Percentiles rank a stretch among this genome's conserved stretches.
Evolutionary conservation across 2,329 filamentous ascomycete genomes (phyloP).

Genomic region (Aspergillus niger): DNA sequence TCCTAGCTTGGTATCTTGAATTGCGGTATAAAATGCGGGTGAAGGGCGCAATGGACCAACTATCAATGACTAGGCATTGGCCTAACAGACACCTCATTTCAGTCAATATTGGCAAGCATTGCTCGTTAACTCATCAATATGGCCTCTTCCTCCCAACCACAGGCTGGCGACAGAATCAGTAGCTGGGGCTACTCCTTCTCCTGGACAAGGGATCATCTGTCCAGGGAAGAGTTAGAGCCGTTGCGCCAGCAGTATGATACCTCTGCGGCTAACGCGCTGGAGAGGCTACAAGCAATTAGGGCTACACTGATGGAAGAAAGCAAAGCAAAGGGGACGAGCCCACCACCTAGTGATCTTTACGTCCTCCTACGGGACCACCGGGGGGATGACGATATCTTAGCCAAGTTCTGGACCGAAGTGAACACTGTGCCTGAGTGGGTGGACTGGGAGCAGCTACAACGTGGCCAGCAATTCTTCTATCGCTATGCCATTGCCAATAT

Average conservation of each 20-base stretch:
- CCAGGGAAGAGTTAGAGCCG: constrained; percentile 12
- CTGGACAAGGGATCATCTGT: constrained; percentile 20
- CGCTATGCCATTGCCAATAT: constrained; percentile 61
- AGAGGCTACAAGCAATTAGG: constrained; percentile 18
- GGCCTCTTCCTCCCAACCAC: not conserved
- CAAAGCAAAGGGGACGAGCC: constrained; percentile 4
- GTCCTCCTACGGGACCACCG: constrained; percentile 61
- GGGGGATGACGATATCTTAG: constrained; percentile 55
- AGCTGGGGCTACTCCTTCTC: constrained; percentile 23
- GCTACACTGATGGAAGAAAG: constrained; percentile 12
- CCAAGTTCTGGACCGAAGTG: constrained; percentile 63
- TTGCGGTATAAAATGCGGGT: not conserved
- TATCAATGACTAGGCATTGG: not conserved
- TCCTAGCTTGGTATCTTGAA: not conserved
- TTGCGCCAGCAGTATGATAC: constrained; percentile 22
- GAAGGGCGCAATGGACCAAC: not conserved
- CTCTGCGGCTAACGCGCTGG: constrained; percentile 15
- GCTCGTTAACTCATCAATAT: not conserved
- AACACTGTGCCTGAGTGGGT: constrained; percentile 71
- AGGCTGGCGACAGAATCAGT: constrained; percentile 10
- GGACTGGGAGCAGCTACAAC: constrained; percentile 70
- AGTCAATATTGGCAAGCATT: not conserved
- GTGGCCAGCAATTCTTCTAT: constrained; percentile 74
- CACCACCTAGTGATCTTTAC: constrained; percentile 56
- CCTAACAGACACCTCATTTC: not conserved